Percentiles rank a stretch among this genome's conserved stretches.
phyloP scores from a whole-genome alignment of 2,329 filamentous ascomycete species.

The Phoma sp. region DNA sequence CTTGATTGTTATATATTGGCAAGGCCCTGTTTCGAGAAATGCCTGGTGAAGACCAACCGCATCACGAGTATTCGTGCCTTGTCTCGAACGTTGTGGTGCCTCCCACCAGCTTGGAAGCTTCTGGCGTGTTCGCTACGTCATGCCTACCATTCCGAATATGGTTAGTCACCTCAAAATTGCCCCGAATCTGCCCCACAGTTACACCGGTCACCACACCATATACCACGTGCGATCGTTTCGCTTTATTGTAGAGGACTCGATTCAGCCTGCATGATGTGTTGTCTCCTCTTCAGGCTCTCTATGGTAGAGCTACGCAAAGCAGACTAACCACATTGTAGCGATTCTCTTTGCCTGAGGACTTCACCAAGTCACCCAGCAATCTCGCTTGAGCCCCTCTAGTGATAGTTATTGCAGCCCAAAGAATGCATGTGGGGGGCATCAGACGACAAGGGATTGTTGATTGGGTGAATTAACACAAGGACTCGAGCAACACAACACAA shows the following conservation, averaged over 20 bases:
- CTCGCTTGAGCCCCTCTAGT: conserved; percentile 1
- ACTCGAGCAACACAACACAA: background rate
- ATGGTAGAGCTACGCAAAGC: background rate
- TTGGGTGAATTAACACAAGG: background rate
- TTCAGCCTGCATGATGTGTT: background rate
- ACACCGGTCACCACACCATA: background rate
- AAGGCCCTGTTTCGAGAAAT: conserved; percentile 19
- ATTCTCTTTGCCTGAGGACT: background rate
- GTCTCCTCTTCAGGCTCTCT: background rate
- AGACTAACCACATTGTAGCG: background rate
- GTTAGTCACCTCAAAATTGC: background rate
- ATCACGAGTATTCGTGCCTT: conserved; percentile 33
- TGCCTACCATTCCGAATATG: conserved; percentile 1
- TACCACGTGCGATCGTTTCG: background rate
- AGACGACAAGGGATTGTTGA: background rate
- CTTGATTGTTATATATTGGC: conserved; percentile 33
- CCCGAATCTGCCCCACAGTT: background rate
- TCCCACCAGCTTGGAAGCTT: conserved; percentile 34
- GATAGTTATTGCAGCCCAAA: background rate
- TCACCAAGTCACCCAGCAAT: conserved; percentile 1
- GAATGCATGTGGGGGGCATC: background rate
- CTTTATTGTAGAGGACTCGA: background rate
- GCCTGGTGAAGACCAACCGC: conserved; percentile 30
- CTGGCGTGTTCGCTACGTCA: conserved; percentile 24
- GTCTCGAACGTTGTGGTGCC: conserved; percentile 23